Evolutionary conservation across 257 asterid species (phyloP).

Genomic region (Nicotiana attenuata): DNA sequence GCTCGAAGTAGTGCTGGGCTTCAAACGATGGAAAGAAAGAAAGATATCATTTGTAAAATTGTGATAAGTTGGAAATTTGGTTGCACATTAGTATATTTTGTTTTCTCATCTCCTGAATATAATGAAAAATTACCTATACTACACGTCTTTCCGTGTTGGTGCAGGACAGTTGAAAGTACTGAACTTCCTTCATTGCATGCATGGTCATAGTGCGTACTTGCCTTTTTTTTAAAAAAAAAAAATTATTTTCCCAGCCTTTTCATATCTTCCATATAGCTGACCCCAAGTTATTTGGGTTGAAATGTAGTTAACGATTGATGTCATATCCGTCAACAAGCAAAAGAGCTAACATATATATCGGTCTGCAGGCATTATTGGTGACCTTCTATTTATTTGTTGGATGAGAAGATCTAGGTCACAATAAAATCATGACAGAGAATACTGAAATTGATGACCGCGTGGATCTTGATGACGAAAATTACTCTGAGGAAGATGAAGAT

Average conservation of each 20-base stretch:
- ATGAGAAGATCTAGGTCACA: slow-evolving; percentile 31
- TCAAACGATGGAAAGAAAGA: background rate
- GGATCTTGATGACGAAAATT: slow-evolving; percentile 88
- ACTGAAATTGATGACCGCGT: slow-evolving; percentile 84
- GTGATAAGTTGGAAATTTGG: background rate
- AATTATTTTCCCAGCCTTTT: background rate
- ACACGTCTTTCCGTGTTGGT: background rate
- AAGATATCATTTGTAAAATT: background rate
- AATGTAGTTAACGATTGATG: background rate
- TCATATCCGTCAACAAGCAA: background rate
- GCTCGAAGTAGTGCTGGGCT: background rate
- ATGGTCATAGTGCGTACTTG: background rate
- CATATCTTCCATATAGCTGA: background rate
- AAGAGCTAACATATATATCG: slow-evolving; percentile 27
- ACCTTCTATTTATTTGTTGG: slow-evolving; percentile 38
- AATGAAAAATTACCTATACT: background rate
- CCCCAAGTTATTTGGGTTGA: background rate
- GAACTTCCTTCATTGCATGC: background rate
- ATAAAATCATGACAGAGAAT: slow-evolving; percentile 65
- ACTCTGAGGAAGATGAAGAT: slow-evolving; percentile 73
- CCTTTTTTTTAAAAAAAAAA: background rate
- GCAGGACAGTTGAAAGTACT: background rate
- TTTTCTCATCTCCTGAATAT: background rate
- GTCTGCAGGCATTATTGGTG: slow-evolving; percentile 48
- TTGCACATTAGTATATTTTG: background rate